Percentiles rank a stretch among this genome's conserved stretches.
Conservation (phyloP, 768 basidiomycete genomes). For the Amylocystis lapponica region DNA sequence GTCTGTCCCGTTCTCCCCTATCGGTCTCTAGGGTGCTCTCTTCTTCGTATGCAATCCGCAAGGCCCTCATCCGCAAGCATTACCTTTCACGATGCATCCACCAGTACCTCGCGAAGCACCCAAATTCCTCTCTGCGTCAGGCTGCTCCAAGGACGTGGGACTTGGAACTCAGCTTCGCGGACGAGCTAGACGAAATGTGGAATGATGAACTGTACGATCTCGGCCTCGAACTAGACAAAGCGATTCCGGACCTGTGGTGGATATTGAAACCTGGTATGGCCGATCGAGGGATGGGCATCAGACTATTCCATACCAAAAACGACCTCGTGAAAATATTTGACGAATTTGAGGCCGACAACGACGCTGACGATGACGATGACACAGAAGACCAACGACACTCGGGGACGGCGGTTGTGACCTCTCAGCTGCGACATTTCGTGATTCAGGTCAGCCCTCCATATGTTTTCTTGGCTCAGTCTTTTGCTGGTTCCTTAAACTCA, state of each 20-base stretch:
- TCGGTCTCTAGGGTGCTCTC: constrained; percentile 44
- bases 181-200: constrained; percentile 94
- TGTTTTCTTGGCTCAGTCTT: not conserved
- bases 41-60: constrained; percentile 85
- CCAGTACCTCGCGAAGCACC: constrained; percentile 67
- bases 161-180: constrained; percentile 81
- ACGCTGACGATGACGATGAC: constrained; percentile 40
- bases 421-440: constrained; percentile 92
- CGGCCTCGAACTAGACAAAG: constrained; percentile 46
- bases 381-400: constrained; percentile 25
- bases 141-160: constrained; percentile 75
- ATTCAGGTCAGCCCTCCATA: constrained; percentile 71
- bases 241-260: constrained; percentile 56
- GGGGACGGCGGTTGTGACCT: constrained; percentile 62
- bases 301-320: constrained; percentile 78
- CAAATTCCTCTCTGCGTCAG: constrained; percentile 45
- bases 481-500: constrained; percentile 1
- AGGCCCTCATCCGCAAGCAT: constrained; percentile 92
- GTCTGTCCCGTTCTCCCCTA: constrained; percentile 50
- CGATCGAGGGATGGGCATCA: constrained; percentile 91
- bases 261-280: constrained; percentile 98
- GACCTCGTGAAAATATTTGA: constrained; percentile 70
- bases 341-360: constrained; percentile 63
- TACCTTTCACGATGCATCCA: constrained; percentile 74
- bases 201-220: constrained; percentile 91